Evolutionary conservation across 192 early-diverging fungal genomes (phyloP).

Genomic region (Irineochytrium annulatum): DNA sequence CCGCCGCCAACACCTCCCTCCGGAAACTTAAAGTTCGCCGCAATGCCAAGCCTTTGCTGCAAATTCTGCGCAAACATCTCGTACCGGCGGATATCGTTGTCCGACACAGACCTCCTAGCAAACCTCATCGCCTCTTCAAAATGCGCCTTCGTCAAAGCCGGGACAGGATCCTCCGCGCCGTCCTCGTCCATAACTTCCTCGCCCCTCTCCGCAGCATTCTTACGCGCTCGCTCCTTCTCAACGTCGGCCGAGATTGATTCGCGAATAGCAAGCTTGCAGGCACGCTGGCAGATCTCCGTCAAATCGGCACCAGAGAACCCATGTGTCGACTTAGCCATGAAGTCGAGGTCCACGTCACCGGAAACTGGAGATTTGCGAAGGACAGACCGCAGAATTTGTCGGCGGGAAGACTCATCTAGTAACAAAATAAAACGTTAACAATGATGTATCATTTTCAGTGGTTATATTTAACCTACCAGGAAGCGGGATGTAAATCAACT

Average conservation of each 20-base stretch:
- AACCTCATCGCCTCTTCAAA: constrained; percentile 99
- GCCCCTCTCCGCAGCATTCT: constrained; percentile 61
- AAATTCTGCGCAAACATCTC: constrained; percentile 99
- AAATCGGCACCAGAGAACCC: constrained; percentile 98
- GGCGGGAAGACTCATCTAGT: constrained; percentile 76
- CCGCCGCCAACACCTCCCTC: constrained; percentile 36
- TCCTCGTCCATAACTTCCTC: constrained; percentile 81
- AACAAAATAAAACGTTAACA: too few species aligned
- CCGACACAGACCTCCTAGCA: constrained; percentile 91
- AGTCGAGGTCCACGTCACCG: constrained; percentile 69
- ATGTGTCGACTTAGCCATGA: constrained; percentile 83
- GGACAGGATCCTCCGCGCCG: constrained; percentile 75
- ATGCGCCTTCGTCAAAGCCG: constrained; percentile 89
- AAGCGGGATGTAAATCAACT: constrained; percentile 96
- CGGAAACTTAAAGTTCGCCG: constrained; percentile 92
- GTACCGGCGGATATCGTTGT: constrained; percentile 96
- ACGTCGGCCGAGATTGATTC: constrained; percentile 91
- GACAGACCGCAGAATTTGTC: constrained; percentile 76
- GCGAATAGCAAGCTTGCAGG: constrained; percentile 94
- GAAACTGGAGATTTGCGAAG: constrained; percentile 93
- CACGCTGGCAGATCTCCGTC: constrained; percentile 97
- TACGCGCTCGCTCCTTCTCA: constrained; percentile 62
- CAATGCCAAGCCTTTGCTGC: constrained; percentile 92
- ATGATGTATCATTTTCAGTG: background rate
- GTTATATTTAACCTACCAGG: constrained; percentile 37